A percentile compares a stretch with the other conserved stretches of the same genome.
Conservation (phyloP, 2,329 filamentous ascomycete species). For the Davidsoniella neocaledoniae region DNA sequence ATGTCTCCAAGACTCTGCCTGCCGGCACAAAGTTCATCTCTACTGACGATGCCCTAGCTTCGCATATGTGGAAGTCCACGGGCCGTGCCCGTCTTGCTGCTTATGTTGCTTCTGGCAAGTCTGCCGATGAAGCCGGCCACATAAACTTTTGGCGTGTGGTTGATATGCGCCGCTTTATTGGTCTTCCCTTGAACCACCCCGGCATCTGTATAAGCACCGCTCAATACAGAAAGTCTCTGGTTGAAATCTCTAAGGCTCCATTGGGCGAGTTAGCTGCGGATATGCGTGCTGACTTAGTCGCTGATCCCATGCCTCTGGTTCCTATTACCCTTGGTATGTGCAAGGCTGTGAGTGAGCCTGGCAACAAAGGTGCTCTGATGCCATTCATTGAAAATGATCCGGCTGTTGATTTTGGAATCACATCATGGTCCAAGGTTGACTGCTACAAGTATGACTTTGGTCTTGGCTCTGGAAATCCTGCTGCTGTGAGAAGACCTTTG, state of each 20-base stretch:
- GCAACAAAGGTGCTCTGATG: not conserved
- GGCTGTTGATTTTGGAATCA: not conserved
- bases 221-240: not conserved
- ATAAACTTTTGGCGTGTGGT: not conserved
- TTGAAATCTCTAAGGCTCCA: not conserved
- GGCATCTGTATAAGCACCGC: not conserved
- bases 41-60: conserved; percentile 3
- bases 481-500: not conserved
- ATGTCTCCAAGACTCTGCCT: not conserved
- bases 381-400: not conserved
- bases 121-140: not conserved
- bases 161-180: not conserved
- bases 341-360: not conserved
- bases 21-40: conserved; percentile 1
- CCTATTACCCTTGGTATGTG: not conserved
- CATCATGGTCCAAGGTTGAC: not conserved
- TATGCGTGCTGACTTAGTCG: not conserved
- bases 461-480: not conserved
- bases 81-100: too few relatives aligned
- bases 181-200: not conserved
- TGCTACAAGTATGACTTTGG: not conserved
- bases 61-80: not conserved
- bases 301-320: not conserved
- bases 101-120: too few relatives aligned
- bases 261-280: not conserved